A percentile compares a stretch with the other conserved stretches of the same genome.
These are phyloP conservation scores for Nowakowskiella sp. DNA, from an alignment of 192 early-diverging fungal species.

Conservation along the genomic window DNA sequence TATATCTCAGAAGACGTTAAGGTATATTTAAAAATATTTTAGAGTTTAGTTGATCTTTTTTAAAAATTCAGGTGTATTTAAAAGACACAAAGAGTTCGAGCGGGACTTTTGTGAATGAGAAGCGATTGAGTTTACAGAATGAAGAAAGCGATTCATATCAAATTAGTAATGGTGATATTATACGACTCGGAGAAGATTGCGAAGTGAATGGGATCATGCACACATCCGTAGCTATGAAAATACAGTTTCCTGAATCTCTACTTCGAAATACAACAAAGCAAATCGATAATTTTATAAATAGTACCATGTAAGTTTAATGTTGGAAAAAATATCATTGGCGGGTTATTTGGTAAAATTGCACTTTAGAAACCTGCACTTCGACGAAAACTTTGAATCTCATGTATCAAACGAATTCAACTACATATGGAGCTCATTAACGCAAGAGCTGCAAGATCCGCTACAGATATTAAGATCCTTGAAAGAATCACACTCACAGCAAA, in stretches of 20 bases:
- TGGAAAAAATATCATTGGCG: conserved; percentile 13
- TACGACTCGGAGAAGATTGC: conserved; percentile 31
- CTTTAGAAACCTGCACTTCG: conserved; percentile 20
- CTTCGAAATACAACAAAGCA: no score
- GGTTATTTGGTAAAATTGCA: not conserved
- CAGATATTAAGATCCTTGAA: conserved; percentile 9
- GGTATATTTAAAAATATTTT: no score
- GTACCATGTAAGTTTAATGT: conserved; percentile 13
- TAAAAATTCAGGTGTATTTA: conserved; percentile 13
- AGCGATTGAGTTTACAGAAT: conserved; percentile 24
- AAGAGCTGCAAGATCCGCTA: conserved; percentile 20
- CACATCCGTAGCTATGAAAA: no score
- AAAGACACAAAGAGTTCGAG: conserved; percentile 26
- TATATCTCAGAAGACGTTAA: no score
- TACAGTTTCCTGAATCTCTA: no score
- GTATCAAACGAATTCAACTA: conserved; percentile 25
- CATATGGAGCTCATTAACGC: conserved; percentile 25
- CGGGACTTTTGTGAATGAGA: conserved; percentile 26
- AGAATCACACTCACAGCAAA: conserved; percentile 5
- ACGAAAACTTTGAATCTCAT: conserved; percentile 13
- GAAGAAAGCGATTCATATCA: conserved; percentile 16
- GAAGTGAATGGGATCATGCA: conserved; percentile 38
- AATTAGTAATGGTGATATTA: conserved; percentile 24
- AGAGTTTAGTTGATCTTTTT: not conserved
- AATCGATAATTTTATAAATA: no score